Conservation (phyloP, 1,284 basidiomycete genomes). For the Heterobasidion irregulare region DNA sequence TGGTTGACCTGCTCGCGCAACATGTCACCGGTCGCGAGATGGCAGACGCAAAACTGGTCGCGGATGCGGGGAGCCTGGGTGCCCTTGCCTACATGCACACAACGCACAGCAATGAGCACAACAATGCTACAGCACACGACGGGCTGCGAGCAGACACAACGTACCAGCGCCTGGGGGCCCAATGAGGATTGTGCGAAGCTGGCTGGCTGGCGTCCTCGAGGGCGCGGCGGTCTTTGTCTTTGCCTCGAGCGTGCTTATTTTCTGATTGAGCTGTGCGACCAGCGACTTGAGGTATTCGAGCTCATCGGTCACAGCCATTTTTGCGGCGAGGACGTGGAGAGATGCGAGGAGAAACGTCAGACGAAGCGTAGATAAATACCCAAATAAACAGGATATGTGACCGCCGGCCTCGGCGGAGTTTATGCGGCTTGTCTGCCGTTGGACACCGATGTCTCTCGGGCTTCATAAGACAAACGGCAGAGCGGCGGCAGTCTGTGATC, state of each 20-base stretch:
- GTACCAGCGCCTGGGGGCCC: conserved; percentile 94
- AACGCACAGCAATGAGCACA: background rate
- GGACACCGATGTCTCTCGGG: too few species aligned
- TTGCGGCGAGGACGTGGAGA: background rate
- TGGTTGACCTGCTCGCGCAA: conserved; percentile 87
- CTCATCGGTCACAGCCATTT: conserved; percentile 61
- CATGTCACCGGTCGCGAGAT: conserved; percentile 98
- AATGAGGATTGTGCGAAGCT: conserved; percentile 85
- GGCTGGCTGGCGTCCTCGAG: conserved; percentile 64
- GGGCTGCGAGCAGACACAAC: conserved; percentile 20
- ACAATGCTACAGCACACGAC: too few species aligned
- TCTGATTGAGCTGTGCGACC: conserved; percentile 74
- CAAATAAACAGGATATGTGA: background rate
- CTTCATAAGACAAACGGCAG: too few species aligned
- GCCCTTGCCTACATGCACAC: conserved; percentile 73
- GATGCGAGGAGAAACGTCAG: background rate
- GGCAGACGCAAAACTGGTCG: conserved; percentile 92
- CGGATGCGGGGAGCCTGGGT: conserved; percentile 95
- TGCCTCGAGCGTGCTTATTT: conserved; percentile 67
- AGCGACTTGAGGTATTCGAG: conserved; percentile 87
- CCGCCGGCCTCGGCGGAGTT: too few species aligned
- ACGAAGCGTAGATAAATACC: background rate
- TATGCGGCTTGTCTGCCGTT: too few species aligned
- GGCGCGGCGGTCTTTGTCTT: conserved; percentile 40
- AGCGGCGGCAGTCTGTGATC: too few species aligned